These are phyloP conservation scores for Strigomonas oncopelti DNA, from an alignment of 208 protist genomes.

Conservation along the genomic window DNA sequence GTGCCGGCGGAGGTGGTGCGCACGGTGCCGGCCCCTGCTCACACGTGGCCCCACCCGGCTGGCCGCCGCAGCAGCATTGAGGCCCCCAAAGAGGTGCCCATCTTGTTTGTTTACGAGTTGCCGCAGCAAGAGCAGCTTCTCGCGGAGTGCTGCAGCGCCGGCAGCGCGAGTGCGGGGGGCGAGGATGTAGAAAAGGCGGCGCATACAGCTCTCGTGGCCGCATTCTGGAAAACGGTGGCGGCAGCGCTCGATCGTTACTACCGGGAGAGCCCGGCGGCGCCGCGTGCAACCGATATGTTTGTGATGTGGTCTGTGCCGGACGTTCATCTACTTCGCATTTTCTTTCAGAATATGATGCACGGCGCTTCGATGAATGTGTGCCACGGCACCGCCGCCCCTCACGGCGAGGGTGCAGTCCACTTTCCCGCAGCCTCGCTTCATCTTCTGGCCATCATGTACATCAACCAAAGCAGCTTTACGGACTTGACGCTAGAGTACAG, in stretches of 20 bases:
- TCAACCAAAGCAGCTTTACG: conserved; percentile 8
- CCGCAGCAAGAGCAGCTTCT: conserved; percentile 32
- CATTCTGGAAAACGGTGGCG: conserved; percentile 24
- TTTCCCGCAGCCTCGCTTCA: background rate
- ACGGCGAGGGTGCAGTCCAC: background rate
- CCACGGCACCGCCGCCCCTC: background rate
- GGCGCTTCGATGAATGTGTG: background rate
- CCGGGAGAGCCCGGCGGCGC: background rate
- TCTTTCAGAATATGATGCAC: conserved; percentile 14
- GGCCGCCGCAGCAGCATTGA: background rate
- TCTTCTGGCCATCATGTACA: background rate
- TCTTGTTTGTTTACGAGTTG: conserved; percentile 50
- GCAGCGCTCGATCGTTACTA: conserved; percentile 14
- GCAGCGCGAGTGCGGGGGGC: background rate
- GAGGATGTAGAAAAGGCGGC: conserved; percentile 3
- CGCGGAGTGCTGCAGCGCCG: conserved; percentile 5
- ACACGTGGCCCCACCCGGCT: background rate
- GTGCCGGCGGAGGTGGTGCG: background rate
- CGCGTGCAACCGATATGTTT: conserved; percentile 21
- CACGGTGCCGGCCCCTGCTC: too few species aligned
- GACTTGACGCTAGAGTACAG: conserved; percentile 4
- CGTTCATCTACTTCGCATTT: conserved; percentile 24
- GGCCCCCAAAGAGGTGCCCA: background rate
- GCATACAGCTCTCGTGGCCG: conserved; percentile 1
- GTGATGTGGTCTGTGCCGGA: conserved; percentile 48